Base-by-base conservation (phyloP, 768 basidiomycete species). In the Chalciporus sphaerocephalus region DNA sequence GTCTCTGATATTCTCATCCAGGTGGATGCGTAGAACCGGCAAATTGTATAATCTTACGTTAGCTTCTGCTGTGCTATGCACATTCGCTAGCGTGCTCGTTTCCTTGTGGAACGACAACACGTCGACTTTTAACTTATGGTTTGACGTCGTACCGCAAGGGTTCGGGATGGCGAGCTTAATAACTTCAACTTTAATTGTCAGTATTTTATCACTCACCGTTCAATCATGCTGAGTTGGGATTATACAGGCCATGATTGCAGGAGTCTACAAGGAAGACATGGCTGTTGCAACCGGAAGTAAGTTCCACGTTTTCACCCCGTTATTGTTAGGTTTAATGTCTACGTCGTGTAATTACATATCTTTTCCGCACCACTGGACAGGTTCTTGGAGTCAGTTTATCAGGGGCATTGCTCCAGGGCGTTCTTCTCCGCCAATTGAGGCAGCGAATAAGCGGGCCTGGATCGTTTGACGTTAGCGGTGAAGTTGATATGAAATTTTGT, bases 311-410 rank as follows among this genome's bases (percentile, higher is more conserved):
- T 40, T 40, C 45, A 44, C 33, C 44, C 20, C 27, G 40, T 49
- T 34, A 40, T n/a, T 10, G 16, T 24, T 18, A 27, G 38, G 44
- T 50, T 59, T 28, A 43, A 41, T n/a, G 21, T 41, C 5, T 17
- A 35, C 38, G n/a, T 22, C 44, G 33, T 38, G 15, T 55, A 95
- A 92, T 94, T 57, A 89, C 88, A 24, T 98, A 98, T 67, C 74
- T 96, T 38, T 95, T 94, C 73, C 74, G 94, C 52, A 93, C 92
- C 7, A 87, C 90, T 15, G 94, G 94, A 3, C 95, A 97, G 71
- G 96, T 96, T 18, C 75, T 97, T 44, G 96, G 95, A 27, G 95
- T 99, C 43, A 88, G 89, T 56, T 70, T 94, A 37, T 84, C 83
- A 55, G 89, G 92, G 17, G 85, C 91, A 0, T 64, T 98, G 21